Evolutionary conservation across 257 asterid genomes (phyloP).

Genomic region (Cruciata laevipes): DNA sequence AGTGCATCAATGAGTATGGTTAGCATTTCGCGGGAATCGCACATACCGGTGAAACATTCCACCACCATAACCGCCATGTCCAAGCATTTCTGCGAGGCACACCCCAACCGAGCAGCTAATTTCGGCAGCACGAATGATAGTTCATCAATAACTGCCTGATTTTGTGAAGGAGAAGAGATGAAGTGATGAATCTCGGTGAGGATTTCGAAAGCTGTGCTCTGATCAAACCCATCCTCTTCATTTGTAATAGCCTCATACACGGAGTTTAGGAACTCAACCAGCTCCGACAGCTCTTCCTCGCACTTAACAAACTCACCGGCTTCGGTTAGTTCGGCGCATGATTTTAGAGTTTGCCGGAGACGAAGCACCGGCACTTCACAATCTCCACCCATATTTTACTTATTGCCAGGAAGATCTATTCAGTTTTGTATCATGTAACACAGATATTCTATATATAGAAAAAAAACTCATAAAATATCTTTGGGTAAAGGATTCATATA

Average conservation of each 20-base stretch:
- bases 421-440: no score
- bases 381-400: background rate
- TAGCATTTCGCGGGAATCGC: slow-evolving; percentile 84
- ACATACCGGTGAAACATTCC: slow-evolving; percentile 36
- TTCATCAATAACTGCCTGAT: slow-evolving; percentile 66
- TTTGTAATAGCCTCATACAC: slow-evolving; percentile 19
- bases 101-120: slow-evolving; percentile 47
- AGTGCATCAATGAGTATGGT: slow-evolving; percentile 52
- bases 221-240: slow-evolving; percentile 21
- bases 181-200: slow-evolving; percentile 43
- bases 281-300: slow-evolving; percentile 25
- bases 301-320: slow-evolving; percentile 38
- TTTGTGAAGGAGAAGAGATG: slow-evolving; percentile 31
- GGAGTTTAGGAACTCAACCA: slow-evolving; percentile 44
- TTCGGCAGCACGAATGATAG: slow-evolving; percentile 73
- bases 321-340: slow-evolving; percentile 52
- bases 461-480: no score
- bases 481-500: no score
- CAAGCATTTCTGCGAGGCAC: slow-evolving; percentile 46
- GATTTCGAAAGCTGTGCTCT: slow-evolving; percentile 28
- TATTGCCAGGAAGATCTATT: no score
- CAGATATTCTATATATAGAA: no score
- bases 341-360: slow-evolving; percentile 40
- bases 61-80: slow-evolving; percentile 43
- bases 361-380: background rate